Base-by-base conservation (phyloP, 1,139 yeast species). In the Saccharomycopsis hybrid region DNA sequence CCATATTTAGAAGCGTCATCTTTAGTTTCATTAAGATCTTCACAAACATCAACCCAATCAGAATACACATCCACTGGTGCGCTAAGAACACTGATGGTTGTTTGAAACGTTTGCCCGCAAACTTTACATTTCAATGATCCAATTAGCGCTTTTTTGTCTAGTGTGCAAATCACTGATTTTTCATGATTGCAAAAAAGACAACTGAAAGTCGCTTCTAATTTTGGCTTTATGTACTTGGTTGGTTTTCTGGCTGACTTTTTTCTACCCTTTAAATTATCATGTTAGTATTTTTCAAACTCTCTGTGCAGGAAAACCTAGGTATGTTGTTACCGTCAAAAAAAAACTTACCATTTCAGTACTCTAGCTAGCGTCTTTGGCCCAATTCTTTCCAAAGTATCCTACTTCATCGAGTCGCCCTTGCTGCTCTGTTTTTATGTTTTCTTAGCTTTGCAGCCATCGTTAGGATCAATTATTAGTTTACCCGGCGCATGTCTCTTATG, bases 1-100 rank as follows among this genome's bases (percentile, higher is more conserved):
- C 33, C 41, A 35, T n/a, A 32, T 18, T 27, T 27, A 9, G 31
- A 48, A 3, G 33, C 36, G 13, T 38, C 29, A 9, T 29, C 40
- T 9, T 37, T 38, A 1, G 39, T 41, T 32, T 46, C 44, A 36
- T 94, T 95, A 54, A 92, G 94, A 48, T 94, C 96, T 62, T 92
- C 98, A 64, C 96, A 92, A 1, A 97, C 98, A 70, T 92, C 98
- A 53, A 89, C 89, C 98, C 98, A 92, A 64, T 90, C 98, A 47
- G 96, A 85, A 64, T 92, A 92, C 28, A 92, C 87, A 65, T 92
- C 98, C 41, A 92, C 90, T 0, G 98, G 96, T 55, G 64, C 71
- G 47, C 72, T 68, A 18, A 69, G 56, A 2, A 68, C 80, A 65
- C 88, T 88, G 59, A 90, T 88, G 46, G 92, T 79, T 2, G 96